phyloP scores from a whole-genome alignment of 108 stramenopile genomes.

The Nitzschia sp. region DNA sequence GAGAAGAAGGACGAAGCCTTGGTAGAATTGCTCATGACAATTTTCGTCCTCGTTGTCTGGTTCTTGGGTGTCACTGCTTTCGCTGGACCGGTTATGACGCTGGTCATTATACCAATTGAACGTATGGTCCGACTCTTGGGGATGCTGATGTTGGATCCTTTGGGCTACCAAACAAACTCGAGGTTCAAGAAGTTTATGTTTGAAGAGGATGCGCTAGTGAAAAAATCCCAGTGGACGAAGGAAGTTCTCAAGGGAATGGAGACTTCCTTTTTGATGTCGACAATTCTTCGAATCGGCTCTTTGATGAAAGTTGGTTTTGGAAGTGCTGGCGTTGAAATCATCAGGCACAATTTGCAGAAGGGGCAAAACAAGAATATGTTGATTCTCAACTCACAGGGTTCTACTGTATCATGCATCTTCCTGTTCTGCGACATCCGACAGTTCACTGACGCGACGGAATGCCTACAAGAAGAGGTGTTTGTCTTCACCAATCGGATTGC shows the following conservation, averaged over 20 bases:
- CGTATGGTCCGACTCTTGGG: constrained; percentile 70
- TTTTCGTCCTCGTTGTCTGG: constrained; percentile 72
- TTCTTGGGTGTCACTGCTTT: constrained; percentile 73
- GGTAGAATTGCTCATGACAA: constrained; percentile 47
- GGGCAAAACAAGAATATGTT: constrained; percentile 66
- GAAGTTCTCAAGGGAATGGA: constrained; percentile 83
- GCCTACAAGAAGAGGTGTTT: constrained; percentile 94
- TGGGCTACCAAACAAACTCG: constrained; percentile 74
- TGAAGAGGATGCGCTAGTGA: constrained; percentile 60
- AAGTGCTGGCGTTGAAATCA: constrained; percentile 92
- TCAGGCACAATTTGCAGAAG: constrained; percentile 82
- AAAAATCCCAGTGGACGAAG: constrained; percentile 60
- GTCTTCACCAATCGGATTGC: constrained; percentile 94
- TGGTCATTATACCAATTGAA: constrained; percentile 83
- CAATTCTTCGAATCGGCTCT: constrained; percentile 89
- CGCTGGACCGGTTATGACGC: constrained; percentile 70
- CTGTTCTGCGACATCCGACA: constrained; percentile 94
- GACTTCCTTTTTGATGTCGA: constrained; percentile 83
- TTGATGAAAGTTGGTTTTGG: constrained; percentile 97
- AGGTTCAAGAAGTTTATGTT: constrained; percentile 59
- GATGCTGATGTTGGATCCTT: constrained; percentile 81
- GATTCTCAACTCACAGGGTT: constrained; percentile 67
- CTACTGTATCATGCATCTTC: constrained; percentile 86
- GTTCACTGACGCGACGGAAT: constrained; percentile 95
- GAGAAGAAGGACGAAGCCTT: constrained; percentile 25